Evolutionary conservation across 371 early-diverging fungal species (phyloP).

Genomic region (Syncephalastrum contaminatum): DNA sequence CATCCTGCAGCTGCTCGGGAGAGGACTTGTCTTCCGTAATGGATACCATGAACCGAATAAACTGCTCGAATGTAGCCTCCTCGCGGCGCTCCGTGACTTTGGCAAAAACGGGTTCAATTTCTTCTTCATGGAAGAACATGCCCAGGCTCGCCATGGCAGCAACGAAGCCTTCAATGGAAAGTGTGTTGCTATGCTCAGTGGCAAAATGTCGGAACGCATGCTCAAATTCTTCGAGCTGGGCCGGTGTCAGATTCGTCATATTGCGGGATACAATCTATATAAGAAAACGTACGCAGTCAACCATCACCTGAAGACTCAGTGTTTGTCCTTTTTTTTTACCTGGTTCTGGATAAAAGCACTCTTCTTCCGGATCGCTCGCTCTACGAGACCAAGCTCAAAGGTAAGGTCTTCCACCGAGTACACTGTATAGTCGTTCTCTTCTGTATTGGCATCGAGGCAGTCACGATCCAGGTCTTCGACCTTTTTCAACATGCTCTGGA

Average conservation of each 20-base stretch:
- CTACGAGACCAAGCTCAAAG: constrained; percentile 81
- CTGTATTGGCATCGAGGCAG: constrained; percentile 83
- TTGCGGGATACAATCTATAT: constrained; percentile 77
- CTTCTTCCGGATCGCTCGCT: constrained; percentile 83
- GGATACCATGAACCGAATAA: constrained; percentile 82
- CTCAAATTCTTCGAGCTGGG: constrained; percentile 91
- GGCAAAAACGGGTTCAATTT: constrained; percentile 67
- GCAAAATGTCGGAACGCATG: constrained; percentile 90
- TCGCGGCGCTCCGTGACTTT: constrained; percentile 61
- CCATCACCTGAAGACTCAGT: background rate
- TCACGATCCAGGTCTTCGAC: constrained; percentile 67
- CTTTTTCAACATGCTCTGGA: constrained; percentile 34
- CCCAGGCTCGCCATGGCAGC: constrained; percentile 88
- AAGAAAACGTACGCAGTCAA: background rate
- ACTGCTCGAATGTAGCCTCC: constrained; percentile 83
- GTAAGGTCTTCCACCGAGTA: constrained; percentile 85
- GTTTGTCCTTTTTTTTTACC: constrained; percentile 31
- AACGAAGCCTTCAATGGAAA: constrained; percentile 79
- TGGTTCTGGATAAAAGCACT: constrained; percentile 90
- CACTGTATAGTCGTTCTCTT: constrained; percentile 92
- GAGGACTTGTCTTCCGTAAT: constrained; percentile 91
- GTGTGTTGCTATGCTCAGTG: constrained; percentile 71
- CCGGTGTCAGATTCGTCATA: constrained; percentile 90
- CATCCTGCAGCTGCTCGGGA: constrained; percentile 81
- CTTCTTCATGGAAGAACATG: constrained; percentile 73